Base-by-base conservation (phyloP, 2,329 filamentous ascomycete species). In the Torrubiella hemipterigena region DNA sequence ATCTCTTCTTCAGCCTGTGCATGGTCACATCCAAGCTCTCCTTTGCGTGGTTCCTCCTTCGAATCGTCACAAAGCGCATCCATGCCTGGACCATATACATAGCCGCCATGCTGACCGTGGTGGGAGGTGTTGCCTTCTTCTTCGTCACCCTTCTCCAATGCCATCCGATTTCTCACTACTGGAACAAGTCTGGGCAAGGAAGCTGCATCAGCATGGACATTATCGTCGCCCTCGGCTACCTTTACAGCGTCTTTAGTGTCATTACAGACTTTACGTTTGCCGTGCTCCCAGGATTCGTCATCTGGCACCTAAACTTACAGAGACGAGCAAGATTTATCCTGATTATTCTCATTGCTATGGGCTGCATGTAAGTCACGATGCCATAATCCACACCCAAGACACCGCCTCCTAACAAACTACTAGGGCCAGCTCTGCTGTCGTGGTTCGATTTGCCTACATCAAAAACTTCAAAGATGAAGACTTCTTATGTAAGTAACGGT, bases 281-380 rank as follows among this genome's bases (percentile, higher is more conserved):
- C 5, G 44, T 72, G 9, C 45, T 73, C 4, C 69, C 68, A 1
- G 58, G 67, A 7, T 65, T 66, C 36, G 52, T 78, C 4, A 58
- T 77, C 2, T 66, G 59, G 54, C 58, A 62, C 17, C 46, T 76
- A 17, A 62, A 73, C 33, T 73, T 77, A 62, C 62, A 62, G 27
- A 42, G 38, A 7, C 58, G 54, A 33, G 65, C 62, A 3, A 77
- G 74, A 43, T 19, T 61, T 6, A 59, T 68, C 3, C 52, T 76
- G 15, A 62, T 63, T 8, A 55, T 58, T 6, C 59, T 77, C 27
- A 50, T 78, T 30, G 59, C 59, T 6, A 62, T 77, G 53, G 76
- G 70, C 17, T 71, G 71, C 41, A 44, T 65, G 62, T 57, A 46
- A 38, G 52, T 52, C 18, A 17, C 28, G 10, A 16, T 13, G 32